These are phyloP conservation scores for Populus hybrid DNA, from an alignment of 441 rosid genomes.

Conservation along the genomic window DNA sequence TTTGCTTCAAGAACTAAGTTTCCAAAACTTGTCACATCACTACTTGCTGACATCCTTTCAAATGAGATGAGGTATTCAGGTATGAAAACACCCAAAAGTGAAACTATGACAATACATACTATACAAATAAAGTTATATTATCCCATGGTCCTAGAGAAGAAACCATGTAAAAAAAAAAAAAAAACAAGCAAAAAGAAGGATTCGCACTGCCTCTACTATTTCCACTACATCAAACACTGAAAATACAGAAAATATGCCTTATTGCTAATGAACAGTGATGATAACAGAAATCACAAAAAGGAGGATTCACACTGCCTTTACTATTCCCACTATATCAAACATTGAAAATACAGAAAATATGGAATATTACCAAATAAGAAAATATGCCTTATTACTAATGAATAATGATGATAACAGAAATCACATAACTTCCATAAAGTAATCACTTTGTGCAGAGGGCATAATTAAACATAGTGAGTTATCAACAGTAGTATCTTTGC, in stretches of 20 bases:
- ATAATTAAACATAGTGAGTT: background rate
- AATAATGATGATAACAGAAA: background rate
- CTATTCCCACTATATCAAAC: background rate
- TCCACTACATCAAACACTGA: background rate
- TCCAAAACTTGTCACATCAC: background rate
- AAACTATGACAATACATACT: background rate
- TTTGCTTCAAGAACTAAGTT: background rate
- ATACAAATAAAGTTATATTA: background rate
- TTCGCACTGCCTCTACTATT: background rate
- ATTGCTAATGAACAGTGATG: background rate
- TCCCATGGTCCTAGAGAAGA: background rate
- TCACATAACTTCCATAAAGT: background rate
- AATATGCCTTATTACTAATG: background rate
- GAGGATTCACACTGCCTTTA: background rate
- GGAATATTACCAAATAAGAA: background rate
- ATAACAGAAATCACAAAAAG: background rate
- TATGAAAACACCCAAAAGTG: background rate
- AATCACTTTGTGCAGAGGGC: background rate
- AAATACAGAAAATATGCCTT: background rate
- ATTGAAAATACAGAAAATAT: background rate
- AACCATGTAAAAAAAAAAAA: background rate
- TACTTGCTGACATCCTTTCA: background rate
- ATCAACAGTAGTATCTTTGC: slow-evolving; percentile 5
- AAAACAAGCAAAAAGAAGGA: background rate
- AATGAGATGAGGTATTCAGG: background rate